phyloP scores from a whole-genome alignment of 108 stramenopile genomes.

The Pseudonitzschia multiseries region DNA sequence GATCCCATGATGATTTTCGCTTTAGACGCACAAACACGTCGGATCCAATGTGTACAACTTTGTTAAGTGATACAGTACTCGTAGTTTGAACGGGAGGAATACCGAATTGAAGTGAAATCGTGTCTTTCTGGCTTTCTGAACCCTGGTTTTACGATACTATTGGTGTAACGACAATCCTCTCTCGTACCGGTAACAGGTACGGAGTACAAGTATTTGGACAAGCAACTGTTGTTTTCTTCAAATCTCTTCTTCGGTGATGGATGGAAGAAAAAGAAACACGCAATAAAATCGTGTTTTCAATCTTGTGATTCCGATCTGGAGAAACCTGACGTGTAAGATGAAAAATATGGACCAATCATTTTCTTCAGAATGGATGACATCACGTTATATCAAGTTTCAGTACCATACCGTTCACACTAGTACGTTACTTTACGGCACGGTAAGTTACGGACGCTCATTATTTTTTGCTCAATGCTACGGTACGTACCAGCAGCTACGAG shows the following conservation, averaged over 20 bases:
- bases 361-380: neutral
- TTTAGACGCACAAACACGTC: neutral
- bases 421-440: neutral
- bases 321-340: neutral
- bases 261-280: slow-evolving; percentile 3
- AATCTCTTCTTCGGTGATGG: neutral
- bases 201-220: neutral
- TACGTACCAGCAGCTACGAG: no score
- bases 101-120: no score
- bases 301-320: neutral
- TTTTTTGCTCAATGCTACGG: no score
- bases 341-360: neutral
- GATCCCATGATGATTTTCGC: neutral
- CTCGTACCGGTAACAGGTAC: neutral
- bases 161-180: neutral
- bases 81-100: no score
- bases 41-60: no score
- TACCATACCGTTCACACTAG: no score
- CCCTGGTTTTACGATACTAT: no score
- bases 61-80: no score
- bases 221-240: neutral
- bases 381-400: neutral
- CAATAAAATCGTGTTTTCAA: neutral
- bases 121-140: no score
- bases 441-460: no score